Evolutionary conservation across 345 rosid species (phyloP), one percentile per base, ranked within the genome.

Genomic region (Camelina laxa): DNA sequence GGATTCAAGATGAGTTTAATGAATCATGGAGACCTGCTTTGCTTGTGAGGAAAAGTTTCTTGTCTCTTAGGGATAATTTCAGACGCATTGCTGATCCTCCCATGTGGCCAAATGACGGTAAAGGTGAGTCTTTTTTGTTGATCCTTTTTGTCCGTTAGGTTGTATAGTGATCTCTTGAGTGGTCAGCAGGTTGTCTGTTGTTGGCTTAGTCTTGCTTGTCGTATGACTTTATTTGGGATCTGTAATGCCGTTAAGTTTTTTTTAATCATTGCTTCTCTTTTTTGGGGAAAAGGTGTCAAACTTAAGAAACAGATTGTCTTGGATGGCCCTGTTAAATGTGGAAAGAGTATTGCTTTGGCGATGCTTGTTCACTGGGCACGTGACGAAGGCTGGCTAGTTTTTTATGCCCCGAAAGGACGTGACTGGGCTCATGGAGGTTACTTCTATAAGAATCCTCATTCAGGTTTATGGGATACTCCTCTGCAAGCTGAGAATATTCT

Each of bases 291-390:
- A 92, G 99, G 84, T 62, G 78, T 82, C 22, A 88, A 89, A 76
- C 75, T 72, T 75, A 83, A 87, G 80, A 92, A 92, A 65, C 99
- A 90, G 75, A 79, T 95, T 66, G 91, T 95, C 8, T 80, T 95
- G 89, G 99, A 95, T 80, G 99, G 99, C 65, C 98, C 91, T 58
- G 86, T 83, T 73, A 85, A 89, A 70, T 82, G 97, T 77, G 99
- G 99, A 73, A 92, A 92, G 91, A 92, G 97, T 79, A 92, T 88
- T 81, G 84, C 85, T 7, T 83, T 92, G 72, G 90, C 99, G 35
- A 92, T 92, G 99, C 94, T 90, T 80, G 99, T 95, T 69, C 89
- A 88, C 30, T 95, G 98, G 98, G 99, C 99, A 78, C 93, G 98
- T 54, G 88, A 92, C 9, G 92, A 95, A 77, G 99, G 98, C 53